Conservation (phyloP, 2,329 filamentous ascomycete species). For the Penicillium sclerotigenum region DNA sequence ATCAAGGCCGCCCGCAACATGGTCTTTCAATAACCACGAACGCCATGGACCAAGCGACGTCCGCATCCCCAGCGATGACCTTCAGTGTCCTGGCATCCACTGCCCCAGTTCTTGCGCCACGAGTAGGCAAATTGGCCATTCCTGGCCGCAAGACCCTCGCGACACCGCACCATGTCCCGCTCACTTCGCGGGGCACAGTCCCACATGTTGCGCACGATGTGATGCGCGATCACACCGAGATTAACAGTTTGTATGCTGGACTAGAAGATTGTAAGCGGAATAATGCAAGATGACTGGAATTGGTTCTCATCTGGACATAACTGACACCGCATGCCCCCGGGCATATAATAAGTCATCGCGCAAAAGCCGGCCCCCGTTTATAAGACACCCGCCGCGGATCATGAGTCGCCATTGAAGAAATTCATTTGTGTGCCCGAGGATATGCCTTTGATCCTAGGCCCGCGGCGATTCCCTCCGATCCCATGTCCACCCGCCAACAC, state of each 20-base stretch:
- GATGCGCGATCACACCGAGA: conserved; percentile 60
- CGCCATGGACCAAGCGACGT: conserved; percentile 31
- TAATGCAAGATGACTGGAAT: background rate
- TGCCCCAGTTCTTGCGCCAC: conserved; percentile 47
- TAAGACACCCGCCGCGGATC: conserved; percentile 43
- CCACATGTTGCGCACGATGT: conserved; percentile 90
- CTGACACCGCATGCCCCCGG: conserved; percentile 32
- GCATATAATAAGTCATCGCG: conserved; percentile 59
- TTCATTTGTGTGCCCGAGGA: conserved; percentile 72
- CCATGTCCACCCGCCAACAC: conserved; percentile 66
- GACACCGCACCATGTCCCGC: conserved; percentile 78
- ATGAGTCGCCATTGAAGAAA: conserved; percentile 62
- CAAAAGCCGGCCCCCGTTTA: conserved; percentile 51
- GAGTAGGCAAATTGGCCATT: conserved; percentile 66
- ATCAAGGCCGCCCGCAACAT: conserved; percentile 7
- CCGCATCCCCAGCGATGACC: conserved; percentile 31
- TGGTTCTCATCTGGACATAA: background rate
- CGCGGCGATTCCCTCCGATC: conserved; percentile 75
- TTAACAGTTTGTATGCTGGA: conserved; percentile 72
- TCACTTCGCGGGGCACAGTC: conserved; percentile 77
- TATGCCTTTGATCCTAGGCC: conserved; percentile 67
- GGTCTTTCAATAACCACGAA: conserved; percentile 13
- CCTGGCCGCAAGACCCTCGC: conserved; percentile 63
- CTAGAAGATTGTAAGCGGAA: conserved; percentile 81
- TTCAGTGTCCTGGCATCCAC: conserved; percentile 38